Evolutionary conservation across 176 grass and related monocot species (phyloP).

Genomic region (Oryza nivara): DNA sequence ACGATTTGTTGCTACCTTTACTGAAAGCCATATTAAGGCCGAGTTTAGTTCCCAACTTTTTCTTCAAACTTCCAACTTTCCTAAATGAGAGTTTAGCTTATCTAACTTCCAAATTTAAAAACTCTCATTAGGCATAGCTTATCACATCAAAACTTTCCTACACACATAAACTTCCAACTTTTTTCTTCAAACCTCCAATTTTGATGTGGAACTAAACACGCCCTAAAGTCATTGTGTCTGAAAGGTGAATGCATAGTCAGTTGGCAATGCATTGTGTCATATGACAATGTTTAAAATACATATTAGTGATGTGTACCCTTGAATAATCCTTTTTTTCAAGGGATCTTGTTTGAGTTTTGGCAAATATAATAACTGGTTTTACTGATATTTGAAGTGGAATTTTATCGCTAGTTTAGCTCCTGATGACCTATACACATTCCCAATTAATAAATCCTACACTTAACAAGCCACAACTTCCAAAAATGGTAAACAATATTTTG

Average conservation of each 20-base stretch:
- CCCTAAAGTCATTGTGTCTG: not conserved
- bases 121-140: too few relatives aligned
- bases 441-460: not conserved
- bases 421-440: not conserved
- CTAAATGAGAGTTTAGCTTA: too few relatives aligned
- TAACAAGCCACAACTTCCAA: not conserved
- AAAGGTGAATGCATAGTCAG: not conserved
- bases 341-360: not conserved
- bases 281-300: not conserved
- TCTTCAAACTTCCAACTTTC: too few relatives aligned
- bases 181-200: too few relatives aligned
- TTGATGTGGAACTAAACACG: too few relatives aligned
- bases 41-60: too few relatives aligned
- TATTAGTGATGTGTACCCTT: not conserved
- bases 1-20: not conserved
- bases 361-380: not conserved
- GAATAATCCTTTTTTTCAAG: not conserved
- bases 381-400: not conserved
- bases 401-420: not conserved
- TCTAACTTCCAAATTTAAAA: too few relatives aligned
- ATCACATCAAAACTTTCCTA: too few relatives aligned
- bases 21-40: not conserved
- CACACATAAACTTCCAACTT: too few relatives aligned
- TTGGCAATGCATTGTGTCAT: not conserved
- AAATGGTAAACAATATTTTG: not conserved